Conservation (phyloP, 2,329 filamentous ascomycete genomes). For the Clarireedia monteithiana region DNA sequence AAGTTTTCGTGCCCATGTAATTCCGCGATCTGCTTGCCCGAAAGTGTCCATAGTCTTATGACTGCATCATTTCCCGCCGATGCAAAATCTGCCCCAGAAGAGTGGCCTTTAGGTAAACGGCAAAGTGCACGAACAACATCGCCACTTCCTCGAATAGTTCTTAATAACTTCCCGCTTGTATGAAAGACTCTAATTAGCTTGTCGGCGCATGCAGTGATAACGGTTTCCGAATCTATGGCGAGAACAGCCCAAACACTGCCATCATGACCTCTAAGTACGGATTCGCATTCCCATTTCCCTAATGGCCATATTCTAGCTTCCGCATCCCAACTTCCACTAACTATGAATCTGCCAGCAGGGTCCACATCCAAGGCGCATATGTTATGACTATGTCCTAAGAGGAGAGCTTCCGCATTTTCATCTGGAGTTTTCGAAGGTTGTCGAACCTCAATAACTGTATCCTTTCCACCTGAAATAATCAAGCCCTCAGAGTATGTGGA, state of each 20-base stretch:
- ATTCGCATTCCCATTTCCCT: slow-evolving; percentile 74
- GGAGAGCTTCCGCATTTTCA: slow-evolving; percentile 75
- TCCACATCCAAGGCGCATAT: slow-evolving; percentile 80
- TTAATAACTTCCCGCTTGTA: slow-evolving; percentile 52
- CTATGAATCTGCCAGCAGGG: slow-evolving; percentile 62
- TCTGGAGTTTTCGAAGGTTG: slow-evolving; percentile 57
- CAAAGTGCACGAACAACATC: slow-evolving; percentile 87
- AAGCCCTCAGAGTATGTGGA: slow-evolving; percentile 64
- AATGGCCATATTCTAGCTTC: slow-evolving; percentile 81
- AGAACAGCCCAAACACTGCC: slow-evolving; percentile 89
- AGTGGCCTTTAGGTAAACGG: slow-evolving; percentile 65
- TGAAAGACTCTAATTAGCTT: slow-evolving; percentile 81
- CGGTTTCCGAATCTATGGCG: slow-evolving; percentile 67
- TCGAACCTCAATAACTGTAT: slow-evolving; percentile 87
- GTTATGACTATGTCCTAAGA: slow-evolving; percentile 81
- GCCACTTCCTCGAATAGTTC: slow-evolving; percentile 60
- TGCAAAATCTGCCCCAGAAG: slow-evolving; percentile 83
- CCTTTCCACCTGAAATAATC: slow-evolving; percentile 80
- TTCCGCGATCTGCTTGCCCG: slow-evolving; percentile 67
- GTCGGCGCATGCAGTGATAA: slow-evolving; percentile 91
- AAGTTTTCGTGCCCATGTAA: slow-evolving; percentile 89
- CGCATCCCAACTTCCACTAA: slow-evolving; percentile 92
- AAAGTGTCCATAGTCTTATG: slow-evolving; percentile 78
- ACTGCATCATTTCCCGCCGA: slow-evolving; percentile 90
- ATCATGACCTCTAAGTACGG: slow-evolving; percentile 66